Base-by-base conservation (phyloP, 2,329 filamentous ascomycete species). In the Botryotinia calthae region DNA sequence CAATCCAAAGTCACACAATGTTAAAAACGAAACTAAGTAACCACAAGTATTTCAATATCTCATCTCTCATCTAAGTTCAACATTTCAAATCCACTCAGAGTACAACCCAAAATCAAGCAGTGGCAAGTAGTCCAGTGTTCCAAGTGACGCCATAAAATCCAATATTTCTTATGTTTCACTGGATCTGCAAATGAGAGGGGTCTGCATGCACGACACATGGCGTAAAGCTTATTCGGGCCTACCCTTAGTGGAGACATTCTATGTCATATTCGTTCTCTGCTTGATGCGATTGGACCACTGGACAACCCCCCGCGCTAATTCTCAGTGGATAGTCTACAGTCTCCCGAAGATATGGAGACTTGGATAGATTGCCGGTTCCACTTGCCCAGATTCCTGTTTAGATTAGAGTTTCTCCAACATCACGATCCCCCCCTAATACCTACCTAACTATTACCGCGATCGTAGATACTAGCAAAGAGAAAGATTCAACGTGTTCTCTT, bases 271-370 rank as follows among this genome's bases (percentile, higher is more conserved):
- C n/a, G 14, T 16, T 28, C n/a, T 28, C 51, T 28, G 14, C 51
- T 6, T 56, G 14, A 28, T 0, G 2, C 4, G n/a, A 56, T 56
- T 56, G n/a, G 51, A 18, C 2, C 14, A 18, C 18, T 1, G 6
- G 16, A 2, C 14, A 28, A 28, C 18, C 18, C 51, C 18, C n/a
- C 7, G 18, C 14, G n/a, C 51, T 56, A 18, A 8, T 28, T 5
- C 16, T 31, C 51, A 3, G 31, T 18, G n/a, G 7, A 12, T n/a
- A 12, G n/a, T n/a, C 22, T 10, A 12, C 48, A n/a, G 14, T 51
- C 1, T 3, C 4, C 9, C 10, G 2, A 9, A 10, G 10, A 25
- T 51, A 14, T 4, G 10, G 0, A n/a, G 22, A 2, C 10, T n/a
- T 6, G 10, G 48, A 37, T 37, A 37, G 37, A 37, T 37, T 37